Evolutionary conservation across 129 eudicot species (phyloP).

Genomic region (Centella asiatica): DNA sequence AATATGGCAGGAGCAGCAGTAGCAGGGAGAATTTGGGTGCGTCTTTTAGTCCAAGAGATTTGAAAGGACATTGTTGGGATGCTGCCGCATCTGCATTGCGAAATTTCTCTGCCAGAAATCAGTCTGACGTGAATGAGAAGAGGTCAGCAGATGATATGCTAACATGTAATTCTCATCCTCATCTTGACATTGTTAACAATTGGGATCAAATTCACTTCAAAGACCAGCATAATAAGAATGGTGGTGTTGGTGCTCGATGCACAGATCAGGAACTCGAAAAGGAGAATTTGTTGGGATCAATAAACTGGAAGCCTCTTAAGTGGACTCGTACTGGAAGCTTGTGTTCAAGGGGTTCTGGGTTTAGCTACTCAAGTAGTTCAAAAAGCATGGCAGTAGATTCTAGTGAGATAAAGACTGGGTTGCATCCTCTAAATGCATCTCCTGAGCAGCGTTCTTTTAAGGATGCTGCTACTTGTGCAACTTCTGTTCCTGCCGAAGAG

Average conservation of each 20-base stretch:
- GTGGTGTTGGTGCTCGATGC: slow-evolving; percentile 27
- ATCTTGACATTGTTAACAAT: slow-evolving; percentile 31
- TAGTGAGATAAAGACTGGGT: slow-evolving; percentile 31
- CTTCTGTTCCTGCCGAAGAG: slow-evolving; percentile 48
- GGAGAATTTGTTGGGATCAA: slow-evolving; percentile 39
- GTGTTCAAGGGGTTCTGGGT: slow-evolving; percentile 65
- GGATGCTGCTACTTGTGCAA: slow-evolving; percentile 35
- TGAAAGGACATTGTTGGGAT: slow-evolving; percentile 35
- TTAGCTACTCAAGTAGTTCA: slow-evolving; percentile 59
- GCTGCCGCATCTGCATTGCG: slow-evolving; percentile 26
- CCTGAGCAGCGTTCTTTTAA: slow-evolving; percentile 43
- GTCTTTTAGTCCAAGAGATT: slow-evolving; percentile 29
- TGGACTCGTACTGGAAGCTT: slow-evolving; percentile 78
- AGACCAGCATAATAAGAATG: slow-evolving; percentile 44
- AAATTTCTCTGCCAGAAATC: slow-evolving; percentile 31
- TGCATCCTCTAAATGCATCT: slow-evolving; percentile 15
- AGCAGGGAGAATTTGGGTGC: slow-evolving; percentile 28
- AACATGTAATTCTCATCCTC: slow-evolving; percentile 30
- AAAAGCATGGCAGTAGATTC: slow-evolving; percentile 53
- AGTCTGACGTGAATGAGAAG: slow-evolving; percentile 6
- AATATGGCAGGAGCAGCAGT: slow-evolving; percentile 23
- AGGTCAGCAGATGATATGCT: slow-evolving; percentile 31
- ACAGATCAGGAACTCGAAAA: slow-evolving; percentile 39
- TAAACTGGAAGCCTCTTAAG: slow-evolving; percentile 70
- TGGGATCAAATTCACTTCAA: slow-evolving; percentile 42